Base-by-base conservation (phyloP, 208 protist genomes). In the Leishmania aethiopica region DNA sequence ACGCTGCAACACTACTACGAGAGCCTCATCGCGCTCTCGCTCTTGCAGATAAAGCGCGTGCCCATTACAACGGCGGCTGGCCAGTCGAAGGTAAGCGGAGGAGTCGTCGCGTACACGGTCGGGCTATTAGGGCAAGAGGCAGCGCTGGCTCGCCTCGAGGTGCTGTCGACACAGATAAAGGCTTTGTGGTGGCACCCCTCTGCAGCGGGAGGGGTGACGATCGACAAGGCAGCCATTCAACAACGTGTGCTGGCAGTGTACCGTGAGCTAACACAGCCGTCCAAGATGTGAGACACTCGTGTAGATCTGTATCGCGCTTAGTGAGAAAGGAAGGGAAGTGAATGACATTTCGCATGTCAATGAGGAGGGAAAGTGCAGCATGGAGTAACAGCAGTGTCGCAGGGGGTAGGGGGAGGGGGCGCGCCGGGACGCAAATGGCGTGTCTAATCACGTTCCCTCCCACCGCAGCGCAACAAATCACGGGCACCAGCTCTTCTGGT, bases 1-100 rank as follows among this genome's bases (percentile, higher is more conserved):
- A 85, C 85, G 22, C 60, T 93, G 15, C 77, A 84, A 72, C 85
- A 93, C 83, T 93, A 86, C 47, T 82, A 64, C 78, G 82, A 86
- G 45, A 77, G 82, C 70, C 74, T 86, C 53, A 62, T 86, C 73
- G 49, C 78, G 42, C 78, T 82, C 45, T 86, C 82, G 35, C 42
- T 86, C 55, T 59, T 86, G 62, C 72, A 82, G 64, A 47, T 86
- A 25, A 71, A 45, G 13, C 82, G 74, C 19, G 42, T 76, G 13
- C 73, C 82, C 0, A 57, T 59, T 6, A 55, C 49, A 53, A 42
- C 60, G 32, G 25, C 40, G 57, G 19, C 7, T 51, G n/a, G 49
- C 3, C 19, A 74, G 82, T 1, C 22, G 47, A 81, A 81, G 47
- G 17, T 76, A 37, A 82, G 66, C 10, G 53, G 69, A 42, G 57